Base-by-base conservation (phyloP, 2,329 filamentous ascomycete species). In the Leptographium procerum region DNA sequence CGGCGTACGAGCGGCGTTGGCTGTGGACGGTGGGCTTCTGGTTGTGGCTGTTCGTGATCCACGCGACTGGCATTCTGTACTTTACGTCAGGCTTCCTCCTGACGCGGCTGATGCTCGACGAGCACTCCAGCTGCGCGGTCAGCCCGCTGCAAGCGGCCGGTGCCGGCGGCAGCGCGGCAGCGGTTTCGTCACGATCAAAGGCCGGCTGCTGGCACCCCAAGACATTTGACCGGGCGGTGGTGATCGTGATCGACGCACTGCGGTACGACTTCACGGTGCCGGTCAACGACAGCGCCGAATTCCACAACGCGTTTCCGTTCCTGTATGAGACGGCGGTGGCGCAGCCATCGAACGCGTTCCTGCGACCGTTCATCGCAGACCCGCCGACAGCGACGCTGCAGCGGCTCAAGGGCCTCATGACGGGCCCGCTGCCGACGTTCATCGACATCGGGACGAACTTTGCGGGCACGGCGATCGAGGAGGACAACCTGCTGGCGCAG, bases 221-320 rank as follows among this genome's bases (percentile, higher is more conserved):
- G 74, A 89, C 85, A 2, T 99, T 97, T 69, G 83, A 95, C 62
- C 94, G 91, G 69, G 91, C 92, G 13, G 85, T 99, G 52, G 81
- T 99, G 28, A 82, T 99, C 58, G 76, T 99, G 55, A 87, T 99
- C 59, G 94, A 99, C 71, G 94, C 94, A 57, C 79, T 99, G 60
- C 87, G 94, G 61, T 99, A 99, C 73, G 94, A 99, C 71, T 99
- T 99, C 66, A 95, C 92, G 0, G 83, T 97, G 13, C 94, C 94
- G 0, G 86, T 87, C 61, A 73, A 77, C 51, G 74, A 81, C 59
- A 71, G 78, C 64, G 67, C 74, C 53, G 75, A 75, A 55, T 99
- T 89, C 70, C 91, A 96, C 71, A 88, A 99, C 69, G 87, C 91
- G 7, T 81, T 99, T 36, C 89, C 91, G 1, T 83, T 96, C 57